Evolutionary conservation across 2,329 filamentous ascomycete genomes (phyloP).

Genomic region (Penicillium fuscoglaucum): DNA sequence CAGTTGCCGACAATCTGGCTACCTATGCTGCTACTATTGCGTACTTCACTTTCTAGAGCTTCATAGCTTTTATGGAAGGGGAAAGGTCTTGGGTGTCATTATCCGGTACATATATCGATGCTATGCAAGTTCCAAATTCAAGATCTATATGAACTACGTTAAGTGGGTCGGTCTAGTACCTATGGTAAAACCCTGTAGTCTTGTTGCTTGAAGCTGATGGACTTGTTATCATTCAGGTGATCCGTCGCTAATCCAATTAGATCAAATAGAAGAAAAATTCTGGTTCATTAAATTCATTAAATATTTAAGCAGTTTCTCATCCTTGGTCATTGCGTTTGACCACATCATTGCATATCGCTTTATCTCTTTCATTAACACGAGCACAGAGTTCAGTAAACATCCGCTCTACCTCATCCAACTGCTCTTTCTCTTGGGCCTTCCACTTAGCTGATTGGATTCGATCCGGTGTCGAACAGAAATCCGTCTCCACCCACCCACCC

Average conservation of each 20-base stretch:
- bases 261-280: too few relatives aligned
- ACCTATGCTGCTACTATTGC: conserved; percentile 48
- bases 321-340: not conserved
- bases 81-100: not conserved
- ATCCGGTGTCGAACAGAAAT: not conserved
- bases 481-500: not conserved
- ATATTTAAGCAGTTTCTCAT: not conserved
- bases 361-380: not conserved
- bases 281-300: too few relatives aligned
- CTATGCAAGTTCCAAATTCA: not conserved
- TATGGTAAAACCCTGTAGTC: too few relatives aligned
- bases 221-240: too few relatives aligned
- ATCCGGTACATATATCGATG: not conserved
- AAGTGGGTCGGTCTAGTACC: not conserved
- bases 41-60: conserved; percentile 36
- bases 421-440: not conserved
- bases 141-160: not conserved
- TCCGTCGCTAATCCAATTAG: too few relatives aligned
- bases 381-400: not conserved
- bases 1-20: conserved; percentile 50
- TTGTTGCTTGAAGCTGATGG: too few relatives aligned
- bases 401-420: not conserved
- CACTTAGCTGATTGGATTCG: not conserved
- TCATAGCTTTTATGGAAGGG: not conserved
- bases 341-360: not conserved